Evolutionary conservation across 1,284 basidiomycete species (phyloP).

Genomic region (Wallemia hederae): DNA sequence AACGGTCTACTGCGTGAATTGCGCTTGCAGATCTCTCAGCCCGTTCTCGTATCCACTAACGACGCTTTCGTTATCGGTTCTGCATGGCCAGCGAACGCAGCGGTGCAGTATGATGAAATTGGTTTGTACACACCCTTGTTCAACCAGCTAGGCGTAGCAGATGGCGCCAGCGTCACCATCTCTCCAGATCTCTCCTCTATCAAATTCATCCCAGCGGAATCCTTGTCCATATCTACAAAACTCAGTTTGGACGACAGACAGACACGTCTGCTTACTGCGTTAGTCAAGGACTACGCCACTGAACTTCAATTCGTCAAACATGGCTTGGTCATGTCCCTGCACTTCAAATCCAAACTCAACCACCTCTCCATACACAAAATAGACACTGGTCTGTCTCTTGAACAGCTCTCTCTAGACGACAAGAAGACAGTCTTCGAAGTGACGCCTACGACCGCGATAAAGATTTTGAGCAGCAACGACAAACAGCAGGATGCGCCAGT

Average conservation of each 20-base stretch:
- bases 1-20: neutral
- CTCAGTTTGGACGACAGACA: neutral
- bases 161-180: too few species aligned
- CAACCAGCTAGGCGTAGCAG: neutral
- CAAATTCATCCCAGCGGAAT: neutral
- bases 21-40: neutral
- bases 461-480: neutral
- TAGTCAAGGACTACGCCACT: neutral
- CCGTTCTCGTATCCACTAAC: neutral
- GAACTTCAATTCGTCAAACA: neutral
- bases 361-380: neutral
- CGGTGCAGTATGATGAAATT: neutral
- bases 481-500: neutral
- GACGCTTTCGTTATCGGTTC: neutral
- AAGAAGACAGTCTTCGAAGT: neutral
- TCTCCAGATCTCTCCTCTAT: neutral
- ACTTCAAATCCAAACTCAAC: neutral
- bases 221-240: neutral
- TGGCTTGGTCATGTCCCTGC: neutral
- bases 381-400: neutral
- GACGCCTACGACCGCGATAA: neutral
- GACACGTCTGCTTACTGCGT: neutral
- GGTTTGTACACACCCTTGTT: neutral
- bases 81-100: neutral
- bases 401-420: neutral